Conservation (phyloP, 164 flowering plant genomes). For the Magnolia sinica region DNA sequence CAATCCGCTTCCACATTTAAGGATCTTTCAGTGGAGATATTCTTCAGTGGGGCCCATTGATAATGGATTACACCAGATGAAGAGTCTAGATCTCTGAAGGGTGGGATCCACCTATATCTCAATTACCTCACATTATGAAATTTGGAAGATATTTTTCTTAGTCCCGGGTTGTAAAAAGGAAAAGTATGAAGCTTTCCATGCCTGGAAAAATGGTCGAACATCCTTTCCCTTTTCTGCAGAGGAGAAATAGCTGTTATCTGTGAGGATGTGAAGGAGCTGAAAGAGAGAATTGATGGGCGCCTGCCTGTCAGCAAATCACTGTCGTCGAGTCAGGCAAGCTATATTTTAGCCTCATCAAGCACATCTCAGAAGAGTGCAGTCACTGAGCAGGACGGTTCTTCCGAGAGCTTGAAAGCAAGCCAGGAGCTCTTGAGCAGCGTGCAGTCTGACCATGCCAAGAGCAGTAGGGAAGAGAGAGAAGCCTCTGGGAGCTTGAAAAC, state of each 20-base stretch:
- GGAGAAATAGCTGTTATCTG: conserved; percentile 91
- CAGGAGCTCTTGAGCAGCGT: conserved; percentile 21
- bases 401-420: conserved; percentile 19
- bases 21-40: no score
- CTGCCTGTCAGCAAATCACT: conserved; percentile 56
- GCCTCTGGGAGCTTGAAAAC: not conserved
- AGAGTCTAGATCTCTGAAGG: no score
- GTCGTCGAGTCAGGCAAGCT: conserved; percentile 59
- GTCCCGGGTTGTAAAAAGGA: no score
- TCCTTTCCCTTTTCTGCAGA: conserved; percentile 34
- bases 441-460: conserved; percentile 7
- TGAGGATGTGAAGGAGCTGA: conserved; percentile 65
- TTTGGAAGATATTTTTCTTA: no score
- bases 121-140: no score
- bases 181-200: no score
- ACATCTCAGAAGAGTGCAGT: conserved; percentile 39
- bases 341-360: conserved; percentile 55
- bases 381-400: conserved; percentile 17
- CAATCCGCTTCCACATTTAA: no score
- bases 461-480: conserved; percentile 13
- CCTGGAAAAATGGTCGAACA: not conserved
- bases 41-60: no score
- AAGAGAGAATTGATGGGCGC: conserved; percentile 59
- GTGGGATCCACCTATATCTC: no score
- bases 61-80: no score